Percentiles rank a stretch among this genome's conserved stretches.
These are phyloP conservation scores for Adansonia gregorii DNA, from an alignment of 441 rosid genomes.

Conservation along the genomic window DNA sequence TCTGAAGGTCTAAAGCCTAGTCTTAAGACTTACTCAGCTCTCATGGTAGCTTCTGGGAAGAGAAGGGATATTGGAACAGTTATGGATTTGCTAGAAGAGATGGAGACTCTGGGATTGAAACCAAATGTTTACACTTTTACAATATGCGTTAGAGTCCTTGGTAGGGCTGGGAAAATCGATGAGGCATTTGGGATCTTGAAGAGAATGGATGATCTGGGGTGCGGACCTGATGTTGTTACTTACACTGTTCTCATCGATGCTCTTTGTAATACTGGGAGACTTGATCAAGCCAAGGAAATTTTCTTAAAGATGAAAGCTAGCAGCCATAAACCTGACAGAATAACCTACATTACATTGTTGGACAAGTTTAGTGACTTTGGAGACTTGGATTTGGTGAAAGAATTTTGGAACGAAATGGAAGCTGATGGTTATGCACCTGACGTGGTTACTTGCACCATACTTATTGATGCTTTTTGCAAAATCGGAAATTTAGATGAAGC, in stretches of 20 bases:
- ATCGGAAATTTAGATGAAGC: slow-evolving; percentile 67
- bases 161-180: slow-evolving; percentile 79
- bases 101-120: slow-evolving; percentile 78
- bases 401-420: slow-evolving; percentile 88
- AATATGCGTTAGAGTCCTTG: slow-evolving; percentile 84
- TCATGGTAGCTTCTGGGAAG: slow-evolving; percentile 91
- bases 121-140: slow-evolving; percentile 91
- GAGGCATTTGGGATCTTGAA: slow-evolving; percentile 67
- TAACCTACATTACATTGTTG: slow-evolving; percentile 84
- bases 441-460: slow-evolving; percentile 77
- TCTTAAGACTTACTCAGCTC: slow-evolving; percentile 89
- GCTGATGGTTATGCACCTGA: slow-evolving; percentile 82
- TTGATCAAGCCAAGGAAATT: slow-evolving; percentile 61
- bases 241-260: slow-evolving; percentile 91
- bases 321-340: slow-evolving; percentile 76
- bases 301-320: slow-evolving; percentile 74
- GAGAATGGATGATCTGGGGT: slow-evolving; percentile 88
- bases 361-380: slow-evolving; percentile 77
- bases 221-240: slow-evolving; percentile 87
- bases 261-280: slow-evolving; percentile 73
- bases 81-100: slow-evolving; percentile 75
- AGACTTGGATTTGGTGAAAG: slow-evolving; percentile 62
- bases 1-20: slow-evolving; percentile 87
- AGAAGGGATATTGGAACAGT: slow-evolving; percentile 72
- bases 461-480: slow-evolving; percentile 78